Evolutionary conservation across 2,329 filamentous ascomycete genomes (phyloP).

Genomic region (Pestalotiopsis fici): DNA sequence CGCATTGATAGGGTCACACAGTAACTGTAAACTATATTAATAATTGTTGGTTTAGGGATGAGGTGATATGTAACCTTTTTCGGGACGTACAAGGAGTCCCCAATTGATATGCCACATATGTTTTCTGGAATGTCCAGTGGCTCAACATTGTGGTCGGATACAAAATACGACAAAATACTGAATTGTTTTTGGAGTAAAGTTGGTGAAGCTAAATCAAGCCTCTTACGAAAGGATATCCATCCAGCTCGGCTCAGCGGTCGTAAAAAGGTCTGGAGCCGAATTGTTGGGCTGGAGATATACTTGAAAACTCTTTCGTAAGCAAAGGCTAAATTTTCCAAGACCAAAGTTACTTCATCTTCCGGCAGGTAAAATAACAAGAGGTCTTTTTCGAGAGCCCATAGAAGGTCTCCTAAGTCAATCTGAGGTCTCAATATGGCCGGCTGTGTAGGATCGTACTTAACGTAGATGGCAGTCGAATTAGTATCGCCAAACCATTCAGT

Average conservation of each 20-base stretch:
- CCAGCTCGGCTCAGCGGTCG: too few species aligned
- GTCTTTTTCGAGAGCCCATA: not conserved
- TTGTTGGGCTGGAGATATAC: too few species aligned
- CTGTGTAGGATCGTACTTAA: too few species aligned
- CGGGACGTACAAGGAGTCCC: not conserved
- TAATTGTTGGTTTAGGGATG: not conserved
- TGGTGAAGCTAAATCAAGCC: not conserved
- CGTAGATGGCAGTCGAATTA: too few species aligned
- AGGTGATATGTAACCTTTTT: not conserved
- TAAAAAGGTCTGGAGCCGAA: too few species aligned
- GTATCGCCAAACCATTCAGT: too few species aligned
- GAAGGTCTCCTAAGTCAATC: not conserved
- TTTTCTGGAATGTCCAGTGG: not conserved
- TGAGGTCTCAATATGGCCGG: too few species aligned
- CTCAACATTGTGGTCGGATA: not conserved
- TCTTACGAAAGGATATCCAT: not conserved
- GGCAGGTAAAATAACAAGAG: not conserved
- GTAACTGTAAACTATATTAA: not conserved
- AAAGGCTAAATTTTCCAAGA: not conserved
- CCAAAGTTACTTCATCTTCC: not conserved
- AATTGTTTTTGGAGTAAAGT: too few species aligned
- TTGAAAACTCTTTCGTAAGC: not conserved
- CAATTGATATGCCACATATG: not conserved
- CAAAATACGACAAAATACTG: not conserved
- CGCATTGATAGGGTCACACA: not conserved